Conservation (phyloP, 1,139 yeast species). For the Pichia kudriavzevii region DNA sequence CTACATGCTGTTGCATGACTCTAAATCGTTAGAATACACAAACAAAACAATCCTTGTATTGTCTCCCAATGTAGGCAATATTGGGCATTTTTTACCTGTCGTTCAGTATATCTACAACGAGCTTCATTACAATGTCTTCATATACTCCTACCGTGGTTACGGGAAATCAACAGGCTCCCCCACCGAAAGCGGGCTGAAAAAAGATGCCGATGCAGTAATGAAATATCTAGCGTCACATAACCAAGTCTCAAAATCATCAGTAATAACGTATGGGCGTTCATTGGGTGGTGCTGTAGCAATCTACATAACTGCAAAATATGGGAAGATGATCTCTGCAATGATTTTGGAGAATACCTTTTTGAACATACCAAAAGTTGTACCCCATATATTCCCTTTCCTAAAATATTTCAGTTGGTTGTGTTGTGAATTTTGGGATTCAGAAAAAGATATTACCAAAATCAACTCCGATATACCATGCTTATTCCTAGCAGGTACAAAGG, state of each 20-base stretch:
- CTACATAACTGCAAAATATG: conserved; percentile 59
- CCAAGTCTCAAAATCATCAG: conserved; percentile 42
- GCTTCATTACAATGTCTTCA: conserved; percentile 70
- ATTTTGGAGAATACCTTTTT: conserved; percentile 84
- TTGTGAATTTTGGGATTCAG: conserved; percentile 81
- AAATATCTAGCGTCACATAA: conserved; percentile 47
- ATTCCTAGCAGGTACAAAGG: conserved; percentile 65
- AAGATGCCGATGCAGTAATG: conserved; percentile 73
- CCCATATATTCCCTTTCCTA: conserved; percentile 70
- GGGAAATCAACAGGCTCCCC: conserved; percentile 80
- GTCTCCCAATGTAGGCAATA: conserved; percentile 95
- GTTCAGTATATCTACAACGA: conserved; percentile 61
- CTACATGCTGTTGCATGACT: conserved; percentile 43
- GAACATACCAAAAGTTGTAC: conserved; percentile 71
- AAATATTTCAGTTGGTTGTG: conserved; percentile 53
- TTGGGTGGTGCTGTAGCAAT: conserved; percentile 94
- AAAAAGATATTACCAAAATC: conserved; percentile 45
- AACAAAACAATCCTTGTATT: conserved; percentile 70
- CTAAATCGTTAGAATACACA: conserved; percentile 33
- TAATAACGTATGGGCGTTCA: conserved; percentile 80
- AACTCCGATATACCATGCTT: conserved; percentile 56
- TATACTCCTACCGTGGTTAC: conserved; percentile 88
- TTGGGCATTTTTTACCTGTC: conserved; percentile 85
- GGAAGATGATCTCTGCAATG: conserved; percentile 38
- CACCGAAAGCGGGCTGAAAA: conserved; percentile 69